Base-by-base conservation (phyloP, 202 grass and related monocot species). In the Panicum hallii region DNA sequence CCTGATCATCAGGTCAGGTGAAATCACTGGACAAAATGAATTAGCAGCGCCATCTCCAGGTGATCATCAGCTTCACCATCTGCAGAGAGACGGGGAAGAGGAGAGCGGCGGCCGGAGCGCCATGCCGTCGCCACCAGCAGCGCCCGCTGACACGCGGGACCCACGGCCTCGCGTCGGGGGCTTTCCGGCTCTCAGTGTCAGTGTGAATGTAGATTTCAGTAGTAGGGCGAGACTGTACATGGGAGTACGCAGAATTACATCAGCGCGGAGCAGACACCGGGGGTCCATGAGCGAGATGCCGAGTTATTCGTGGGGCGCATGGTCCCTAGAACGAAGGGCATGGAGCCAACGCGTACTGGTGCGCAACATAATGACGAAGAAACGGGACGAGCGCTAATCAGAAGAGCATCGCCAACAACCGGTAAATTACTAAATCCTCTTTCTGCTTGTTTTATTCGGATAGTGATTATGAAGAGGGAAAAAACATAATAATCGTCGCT, bases 241-340 rank as follows among this genome's bases (percentile, higher is more conserved):
- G 23, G 7, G 7, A 13, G 30, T 38, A 3, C 30, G 34, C 26
- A 9, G n/a, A 57, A 14, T 23, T 54, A 74, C 48, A 23, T 72
- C 13, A 44, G 70, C 19, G 28, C 11, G 78, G 19, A 16, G 11
- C 50, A 41, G 69, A 69, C 79, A 69, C 16, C 3, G n/a, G 49
- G 58, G 75, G 16, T 55, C 83, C 75, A 50, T 67, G 60, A 56
- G 14, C 68, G 28, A 58, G 57, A 74, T 22, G 42, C 8, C 54
- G 57, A 83, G 74, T 73, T 62, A 85, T 77, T 71, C 44, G 82
- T 76, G 82, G 70, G 82, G 61, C 54, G 62, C 42, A 44, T 89
- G 87, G 78, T 89, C 87, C 71, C 67, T 38, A 38, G 36, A 3
- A 4, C 3, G 7, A 44, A 28, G 63, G 20, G 75, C 34, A 38